Conservation (phyloP, 371 early-diverging fungal genomes). For the Basidiobolus meristosporus region DNA sequence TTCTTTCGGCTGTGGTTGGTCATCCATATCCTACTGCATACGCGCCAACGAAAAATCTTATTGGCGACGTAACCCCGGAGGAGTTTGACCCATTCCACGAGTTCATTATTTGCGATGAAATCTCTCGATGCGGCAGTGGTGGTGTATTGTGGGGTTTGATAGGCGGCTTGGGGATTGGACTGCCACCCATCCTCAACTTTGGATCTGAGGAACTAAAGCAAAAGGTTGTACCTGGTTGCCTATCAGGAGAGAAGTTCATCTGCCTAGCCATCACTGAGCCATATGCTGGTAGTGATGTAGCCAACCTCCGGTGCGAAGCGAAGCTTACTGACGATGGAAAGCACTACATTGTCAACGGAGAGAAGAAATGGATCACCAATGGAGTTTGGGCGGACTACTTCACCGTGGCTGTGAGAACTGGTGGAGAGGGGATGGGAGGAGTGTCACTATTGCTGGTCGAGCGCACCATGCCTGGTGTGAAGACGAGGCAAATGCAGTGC, state of each 20-base stretch:
- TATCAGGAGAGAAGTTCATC: conserved; percentile 57
- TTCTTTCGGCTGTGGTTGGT: conserved; percentile 43
- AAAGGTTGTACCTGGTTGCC: conserved; percentile 43
- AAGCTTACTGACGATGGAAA: conserved; percentile 51
- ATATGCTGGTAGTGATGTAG: conserved; percentile 65
- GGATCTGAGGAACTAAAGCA: conserved; percentile 45
- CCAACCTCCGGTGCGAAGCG: conserved; percentile 49
- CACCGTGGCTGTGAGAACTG: conserved; percentile 49
- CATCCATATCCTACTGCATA: conserved; percentile 11
- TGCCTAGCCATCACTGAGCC: conserved; percentile 57
- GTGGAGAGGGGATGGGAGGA: conserved; percentile 63
- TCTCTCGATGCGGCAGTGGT: conserved; percentile 68
- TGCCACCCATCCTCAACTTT: conserved; percentile 68
- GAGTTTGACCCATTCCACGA: conserved; percentile 65
- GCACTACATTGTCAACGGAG: conserved; percentile 59
- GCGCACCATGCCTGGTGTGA: conserved; percentile 63
- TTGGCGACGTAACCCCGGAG: conserved; percentile 18
- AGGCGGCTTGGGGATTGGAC: conserved; percentile 50
- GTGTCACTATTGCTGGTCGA: conserved; percentile 60
- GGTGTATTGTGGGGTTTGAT: conserved; percentile 69
- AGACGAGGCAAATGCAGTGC: conserved; percentile 60
- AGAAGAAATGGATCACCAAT: conserved; percentile 80
- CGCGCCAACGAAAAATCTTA: conserved; percentile 8
- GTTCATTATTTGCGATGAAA: conserved; percentile 56
- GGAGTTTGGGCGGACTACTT: conserved; percentile 66